Evolutionary conservation across 257 asterid species (phyloP), one percentile per base, ranked within the genome.

Genomic region (Handroanthus guayacan): DNA sequence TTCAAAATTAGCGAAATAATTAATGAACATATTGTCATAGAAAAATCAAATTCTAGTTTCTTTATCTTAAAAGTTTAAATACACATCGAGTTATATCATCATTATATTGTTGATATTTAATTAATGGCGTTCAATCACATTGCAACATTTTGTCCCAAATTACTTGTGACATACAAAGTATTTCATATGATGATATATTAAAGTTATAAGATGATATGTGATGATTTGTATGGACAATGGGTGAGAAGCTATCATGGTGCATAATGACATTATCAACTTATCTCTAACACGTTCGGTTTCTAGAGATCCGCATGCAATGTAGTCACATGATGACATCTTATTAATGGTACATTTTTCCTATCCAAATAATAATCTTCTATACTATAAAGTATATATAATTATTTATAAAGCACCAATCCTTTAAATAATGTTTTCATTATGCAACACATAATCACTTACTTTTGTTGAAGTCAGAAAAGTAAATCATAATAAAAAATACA

Each of bases 231-330:
- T 66, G 71, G 71, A 9, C 74, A 52, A 52, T 37, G 48, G 47
- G 25, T 69, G 63, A 48, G 76, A 77, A 61, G 71, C 66, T 67
- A 78, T 72, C 4, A 79, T 79, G 63, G 34, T 79, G 14, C 51
- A 74, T 79, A 25, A 79, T 79, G 75, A n/a, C 69, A 67, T 66
- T 79, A 50, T 73, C 69, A 54, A 63, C 17, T 78, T 64, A 56
- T 71, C 54, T 63, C 20, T 2, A 43, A 39, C 68, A 31, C 14
- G 36, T 56, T 36, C n/a, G 8, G 48, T 71, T 78, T 57, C 64
- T 64, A 48, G 60, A 66, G 37, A 79, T 48, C 82, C 82, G 66
- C 79, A 63, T 79, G 70, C 78, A 17, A 37, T 77, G 2, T 39
- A 31, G 17, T n/a, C 16, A n/a, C 61, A 50, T 62, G 44, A 54